phyloP scores from a whole-genome alignment of 768 basidiomycete genomes.

The Russula dissimulans region DNA sequence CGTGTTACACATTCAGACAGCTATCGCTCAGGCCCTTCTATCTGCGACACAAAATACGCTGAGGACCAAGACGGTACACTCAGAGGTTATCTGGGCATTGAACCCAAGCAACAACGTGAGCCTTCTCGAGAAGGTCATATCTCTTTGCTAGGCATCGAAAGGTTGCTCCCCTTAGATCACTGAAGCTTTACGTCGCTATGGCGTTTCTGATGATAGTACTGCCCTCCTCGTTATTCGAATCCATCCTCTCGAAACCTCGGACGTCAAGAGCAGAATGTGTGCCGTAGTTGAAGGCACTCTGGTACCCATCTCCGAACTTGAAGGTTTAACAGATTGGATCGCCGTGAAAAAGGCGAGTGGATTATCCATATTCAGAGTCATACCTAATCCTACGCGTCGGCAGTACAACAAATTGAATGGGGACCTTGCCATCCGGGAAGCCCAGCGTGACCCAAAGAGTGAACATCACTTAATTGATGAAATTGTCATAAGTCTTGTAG shows the following conservation, averaged over 20 bases:
- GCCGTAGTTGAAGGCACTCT: conserved; percentile 50
- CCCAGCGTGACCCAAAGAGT: conserved; percentile 23
- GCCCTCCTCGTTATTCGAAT: conserved; percentile 70
- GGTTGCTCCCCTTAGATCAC: conserved; percentile 50
- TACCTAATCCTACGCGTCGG: conserved; percentile 32
- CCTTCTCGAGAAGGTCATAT: neutral
- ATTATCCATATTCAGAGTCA: neutral
- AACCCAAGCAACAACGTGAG: conserved; percentile 82
- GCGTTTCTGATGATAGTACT: conserved; percentile 57
- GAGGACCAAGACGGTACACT: conserved; percentile 81
- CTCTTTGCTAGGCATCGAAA: neutral
- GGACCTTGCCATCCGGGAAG: conserved; percentile 36
- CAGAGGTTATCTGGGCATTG: conserved; percentile 81
- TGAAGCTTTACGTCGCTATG: conserved; percentile 80
- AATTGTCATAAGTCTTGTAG: conserved; percentile 69
- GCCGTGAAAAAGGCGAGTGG: conserved; percentile 60
- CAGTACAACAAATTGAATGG: conserved; percentile 65
- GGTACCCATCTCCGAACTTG: conserved; percentile 37
- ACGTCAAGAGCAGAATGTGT: conserved; percentile 47
- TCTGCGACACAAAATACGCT: conserved; percentile 50
- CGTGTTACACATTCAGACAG: conserved; percentile 70
- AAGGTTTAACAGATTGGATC: conserved; percentile 56
- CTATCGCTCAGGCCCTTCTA: conserved; percentile 73
- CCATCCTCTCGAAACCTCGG: conserved; percentile 30
- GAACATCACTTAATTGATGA: conserved; percentile 45